Percentiles rank a stretch among this genome's conserved stretches.
Conservation (phyloP, 1,284 basidiomycete species). For the Marasmius fiardii region DNA sequence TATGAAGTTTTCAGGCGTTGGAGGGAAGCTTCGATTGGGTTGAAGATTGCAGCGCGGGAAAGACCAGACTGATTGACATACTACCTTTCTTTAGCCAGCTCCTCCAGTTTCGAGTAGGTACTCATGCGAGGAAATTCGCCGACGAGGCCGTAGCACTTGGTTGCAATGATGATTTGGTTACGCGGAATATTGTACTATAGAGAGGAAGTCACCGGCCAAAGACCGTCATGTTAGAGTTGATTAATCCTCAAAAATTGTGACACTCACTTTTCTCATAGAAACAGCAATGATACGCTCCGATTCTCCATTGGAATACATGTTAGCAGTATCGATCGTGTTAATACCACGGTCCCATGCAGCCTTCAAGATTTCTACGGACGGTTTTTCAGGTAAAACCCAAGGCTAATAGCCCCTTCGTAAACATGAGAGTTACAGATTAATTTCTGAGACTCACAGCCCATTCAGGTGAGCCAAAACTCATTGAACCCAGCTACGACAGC, state of each 20-base stretch:
- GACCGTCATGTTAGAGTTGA: no score
- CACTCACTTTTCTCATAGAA: slow-evolving; percentile 20
- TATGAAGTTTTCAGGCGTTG: slow-evolving; percentile 38
- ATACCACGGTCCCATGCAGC: no score
- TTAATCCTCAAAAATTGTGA: neutral
- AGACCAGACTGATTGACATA: slow-evolving; percentile 43
- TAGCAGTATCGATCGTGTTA: neutral
- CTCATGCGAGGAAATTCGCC: neutral
- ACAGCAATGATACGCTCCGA: neutral
- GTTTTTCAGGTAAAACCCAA: slow-evolving; percentile 15
- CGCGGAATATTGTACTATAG: slow-evolving; percentile 52
- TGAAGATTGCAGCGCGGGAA: slow-evolving; percentile 41
- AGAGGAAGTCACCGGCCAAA: no score
- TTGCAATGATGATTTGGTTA: slow-evolving; percentile 42
- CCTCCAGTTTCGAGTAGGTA: neutral
- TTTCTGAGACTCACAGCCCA: slow-evolving; percentile 1
- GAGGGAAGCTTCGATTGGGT: slow-evolving; percentile 40
- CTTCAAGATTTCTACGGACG: slow-evolving; percentile 7
- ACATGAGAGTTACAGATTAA: neutral
- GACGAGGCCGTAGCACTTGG: slow-evolving; percentile 32
- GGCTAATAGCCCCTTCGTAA: slow-evolving; percentile 2
- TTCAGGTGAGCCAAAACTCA: slow-evolving; percentile 14
- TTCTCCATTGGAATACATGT: neutral
- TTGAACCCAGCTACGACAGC: slow-evolving; percentile 14
- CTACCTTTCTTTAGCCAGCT: slow-evolving; percentile 20